Evolutionary conservation across 228 moss, liverwort and hornwort genomes (phyloP), one percentile per base, ranked within the genome.

Genomic region (Sphagnum magellanicum): DNA sequence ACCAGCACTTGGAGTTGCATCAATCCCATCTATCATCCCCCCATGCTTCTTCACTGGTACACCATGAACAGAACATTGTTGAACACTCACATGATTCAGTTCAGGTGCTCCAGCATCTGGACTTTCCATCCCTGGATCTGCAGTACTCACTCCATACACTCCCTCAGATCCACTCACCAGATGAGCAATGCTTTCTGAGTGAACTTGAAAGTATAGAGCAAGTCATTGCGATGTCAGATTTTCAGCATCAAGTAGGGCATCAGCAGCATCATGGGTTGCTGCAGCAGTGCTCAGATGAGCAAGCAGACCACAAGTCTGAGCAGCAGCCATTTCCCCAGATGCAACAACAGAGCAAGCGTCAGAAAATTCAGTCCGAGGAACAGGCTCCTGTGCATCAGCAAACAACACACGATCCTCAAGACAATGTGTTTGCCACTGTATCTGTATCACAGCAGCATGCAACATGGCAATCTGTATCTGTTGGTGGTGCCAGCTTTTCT

Each of bases 1-100:
- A 89, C 12, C 91, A 91, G 10, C 91, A 89, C 59, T 68, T 88
- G 32, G 87, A 92, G 53, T 83, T 84, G 4, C 86, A 83, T 65
- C 88, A 88, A 50, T 79, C 80, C 71, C 74, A 82, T 10, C 72
- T 69, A 5, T 72, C 81, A 11, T 81, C 81, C 5, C 60, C 79
- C 8, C 78, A 78, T 46, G 76, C 58, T 4, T 68, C 71, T 48
- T 66, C 78, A 32, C 32, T 32, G 61, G 77, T 67, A 62, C 83
- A 85, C 48, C 78, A 69, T 67, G 89, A 92, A 15, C 83, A 84
- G 8, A 80, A 73, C 12, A 82, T 75, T 53, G 63, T 86, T 74
- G 80, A 86, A 47, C 81, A 68, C 50, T 57, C 81, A 59, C 81
- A 82, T 14, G 85, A 79, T 6, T 76, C 80, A 6, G 69, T 72